A percentile compares a stretch with the other conserved stretches of the same genome.
These are phyloP conservation scores for Chrysoporthe deuterocubensis DNA, from an alignment of 2,329 filamentous ascomycete genomes.

Conservation along the genomic window DNA sequence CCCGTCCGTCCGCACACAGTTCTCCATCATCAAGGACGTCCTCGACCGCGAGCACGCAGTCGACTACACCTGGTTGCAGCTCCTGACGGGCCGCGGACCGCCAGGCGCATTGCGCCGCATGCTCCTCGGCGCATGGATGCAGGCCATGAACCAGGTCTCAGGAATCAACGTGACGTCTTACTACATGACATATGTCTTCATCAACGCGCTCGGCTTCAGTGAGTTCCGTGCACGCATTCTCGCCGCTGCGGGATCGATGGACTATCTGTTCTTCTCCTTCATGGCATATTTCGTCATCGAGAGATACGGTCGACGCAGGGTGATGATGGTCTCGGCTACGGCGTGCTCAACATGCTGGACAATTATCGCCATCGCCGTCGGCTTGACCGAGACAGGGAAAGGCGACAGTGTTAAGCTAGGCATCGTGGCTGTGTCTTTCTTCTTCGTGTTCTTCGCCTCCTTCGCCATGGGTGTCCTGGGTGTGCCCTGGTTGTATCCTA, in stretches of 20 bases:
- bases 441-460: conserved; percentile 39
- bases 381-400: conserved; percentile 29
- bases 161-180: conserved; percentile 26
- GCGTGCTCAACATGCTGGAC: conserved; percentile 32
- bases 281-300: conserved; percentile 34
- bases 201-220: conserved; percentile 41
- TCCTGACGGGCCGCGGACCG: conserved; percentile 43
- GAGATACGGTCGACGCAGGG: conserved; percentile 41
- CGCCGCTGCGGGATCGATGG: conserved; percentile 48
- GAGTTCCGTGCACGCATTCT: conserved; percentile 44
- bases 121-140: conserved; percentile 46
- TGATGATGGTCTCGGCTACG: conserved; percentile 33
- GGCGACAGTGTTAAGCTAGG: conserved; percentile 30
- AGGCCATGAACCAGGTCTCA: conserved; percentile 34
- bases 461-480: conserved; percentile 35
- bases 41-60: conserved; percentile 49
- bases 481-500: conserved; percentile 35
- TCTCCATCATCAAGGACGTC: conserved; percentile 42
- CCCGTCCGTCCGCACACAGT: conserved; percentile 36
- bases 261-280: conserved; percentile 38
- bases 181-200: conserved; percentile 44
- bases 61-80: conserved; percentile 48
- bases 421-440: conserved; percentile 34
- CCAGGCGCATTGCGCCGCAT: conserved; percentile 26
- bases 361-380: conserved; percentile 32